These are phyloP conservation scores for Bryoglossum gracile DNA, from an alignment of 495 filamentous ascomycete genomes.

Conservation along the genomic window DNA sequence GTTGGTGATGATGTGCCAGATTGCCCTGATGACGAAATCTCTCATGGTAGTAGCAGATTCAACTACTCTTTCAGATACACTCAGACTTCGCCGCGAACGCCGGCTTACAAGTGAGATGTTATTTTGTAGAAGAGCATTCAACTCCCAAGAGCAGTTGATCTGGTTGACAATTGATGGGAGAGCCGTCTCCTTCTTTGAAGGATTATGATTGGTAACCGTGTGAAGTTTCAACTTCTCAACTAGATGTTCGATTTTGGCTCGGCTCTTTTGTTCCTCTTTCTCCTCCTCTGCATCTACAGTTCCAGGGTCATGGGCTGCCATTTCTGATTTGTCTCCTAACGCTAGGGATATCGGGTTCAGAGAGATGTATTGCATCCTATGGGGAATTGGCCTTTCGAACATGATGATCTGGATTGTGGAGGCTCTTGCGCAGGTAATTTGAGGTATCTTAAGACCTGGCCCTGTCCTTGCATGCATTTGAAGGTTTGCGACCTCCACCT, in stretches of 20 bases:
- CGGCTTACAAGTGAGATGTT: slow-evolving; percentile 78
- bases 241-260: slow-evolving; percentile 49
- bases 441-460: slow-evolving; percentile 51
- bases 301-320: slow-evolving; percentile 31
- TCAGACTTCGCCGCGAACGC: slow-evolving; percentile 74
- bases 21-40: slow-evolving; percentile 59
- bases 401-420: slow-evolving; percentile 79
- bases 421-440: slow-evolving; percentile 59
- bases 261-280: slow-evolving; percentile 46
- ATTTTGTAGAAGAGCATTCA: slow-evolving; percentile 73
- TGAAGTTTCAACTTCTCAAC: slow-evolving; percentile 89
- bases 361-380: slow-evolving; percentile 94
- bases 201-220: slow-evolving; percentile 66
- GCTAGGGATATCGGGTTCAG: slow-evolving; percentile 82
- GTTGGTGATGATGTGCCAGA: slow-evolving; percentile 63
- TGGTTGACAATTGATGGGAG: slow-evolving; percentile 84
- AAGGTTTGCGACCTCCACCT: slow-evolving; percentile 52
- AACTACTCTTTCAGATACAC: slow-evolving; percentile 90
- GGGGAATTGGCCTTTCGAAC: slow-evolving; percentile 79
- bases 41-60: slow-evolving; percentile 83
- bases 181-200: slow-evolving; percentile 74
- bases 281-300: slow-evolving; percentile 58
- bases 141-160: slow-evolving; percentile 91
- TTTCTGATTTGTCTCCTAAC: slow-evolving; percentile 63
- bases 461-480: slow-evolving; percentile 64